A percentile compares a stretch with the other conserved stretches of the same genome.
Conservation (phyloP, 1,284 basidiomycete species). For the Sporisorium exsertum region DNA sequence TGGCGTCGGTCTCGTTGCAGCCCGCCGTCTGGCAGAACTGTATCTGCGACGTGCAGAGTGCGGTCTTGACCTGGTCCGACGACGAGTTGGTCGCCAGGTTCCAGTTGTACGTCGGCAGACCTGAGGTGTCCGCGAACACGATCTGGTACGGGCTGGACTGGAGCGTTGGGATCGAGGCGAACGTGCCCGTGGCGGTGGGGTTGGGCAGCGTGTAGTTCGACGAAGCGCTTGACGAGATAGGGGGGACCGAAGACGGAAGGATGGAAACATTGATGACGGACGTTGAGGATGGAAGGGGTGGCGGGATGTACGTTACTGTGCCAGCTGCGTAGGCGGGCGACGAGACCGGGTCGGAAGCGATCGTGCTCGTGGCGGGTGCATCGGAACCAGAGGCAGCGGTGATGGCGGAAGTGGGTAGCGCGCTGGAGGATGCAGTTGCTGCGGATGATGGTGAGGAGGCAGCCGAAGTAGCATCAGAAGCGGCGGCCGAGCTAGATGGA, state of each 20-base stretch:
- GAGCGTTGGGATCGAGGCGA: slow-evolving; percentile 29
- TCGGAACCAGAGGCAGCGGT: slow-evolving; percentile 26
- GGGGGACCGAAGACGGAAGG: slow-evolving; percentile 32
- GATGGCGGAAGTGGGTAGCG: slow-evolving; percentile 17
- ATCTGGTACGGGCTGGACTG: slow-evolving; percentile 49
- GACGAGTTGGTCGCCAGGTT: slow-evolving; percentile 42
- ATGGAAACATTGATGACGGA: slow-evolving; percentile 36
- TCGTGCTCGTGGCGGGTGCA: slow-evolving; percentile 31
- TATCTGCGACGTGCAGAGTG: slow-evolving; percentile 59
- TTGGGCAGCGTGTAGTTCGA: slow-evolving; percentile 58
- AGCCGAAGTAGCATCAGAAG: not conserved
- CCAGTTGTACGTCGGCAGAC: slow-evolving; percentile 38
- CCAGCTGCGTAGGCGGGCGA: slow-evolving; percentile 46
- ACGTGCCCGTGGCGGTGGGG: slow-evolving; percentile 48
- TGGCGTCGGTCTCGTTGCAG: slow-evolving; percentile 46
- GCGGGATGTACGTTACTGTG: slow-evolving; percentile 38
- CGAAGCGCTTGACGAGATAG: slow-evolving; percentile 33
- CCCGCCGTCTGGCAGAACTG: slow-evolving; percentile 61
- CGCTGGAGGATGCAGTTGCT: slow-evolving; percentile 5
- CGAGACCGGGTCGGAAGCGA: slow-evolving; percentile 17
- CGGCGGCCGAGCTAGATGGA: slow-evolving; percentile 3
- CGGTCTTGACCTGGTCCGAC: slow-evolving; percentile 21
- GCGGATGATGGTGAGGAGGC: slow-evolving; percentile 11
- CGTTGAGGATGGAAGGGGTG: slow-evolving; percentile 26
- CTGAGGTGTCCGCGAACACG: slow-evolving; percentile 41